A percentile compares a stretch with the other conserved stretches of the same genome.
Conservation (phyloP, 805 yeast genomes). For the Kuraishia floccosa region DNA sequence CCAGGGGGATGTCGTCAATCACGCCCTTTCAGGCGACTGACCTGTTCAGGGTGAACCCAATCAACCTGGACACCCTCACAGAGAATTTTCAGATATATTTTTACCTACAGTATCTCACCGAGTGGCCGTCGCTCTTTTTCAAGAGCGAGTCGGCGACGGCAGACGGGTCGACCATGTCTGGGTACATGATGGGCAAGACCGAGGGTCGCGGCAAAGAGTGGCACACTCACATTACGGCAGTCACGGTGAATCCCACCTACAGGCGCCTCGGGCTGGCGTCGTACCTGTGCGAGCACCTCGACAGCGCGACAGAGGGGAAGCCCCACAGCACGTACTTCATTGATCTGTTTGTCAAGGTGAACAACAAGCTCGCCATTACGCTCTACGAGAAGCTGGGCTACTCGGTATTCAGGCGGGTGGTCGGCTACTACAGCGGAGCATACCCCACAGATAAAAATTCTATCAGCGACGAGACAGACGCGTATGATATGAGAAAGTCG, state of each 20-base stretch:
- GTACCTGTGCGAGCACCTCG: conserved; percentile 61
- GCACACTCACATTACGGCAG: conserved; percentile 97
- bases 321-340: conserved; percentile 77
- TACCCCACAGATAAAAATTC: conserved; percentile 34
- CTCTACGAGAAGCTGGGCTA: conserved; percentile 85
- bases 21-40: conserved; percentile 85
- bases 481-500: conserved; percentile 75
- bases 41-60: conserved; percentile 56
- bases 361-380: conserved; percentile 67
- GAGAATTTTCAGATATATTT: conserved; percentile 84
- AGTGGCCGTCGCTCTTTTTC: conserved; percentile 88
- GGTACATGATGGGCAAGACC: conserved; percentile 92
- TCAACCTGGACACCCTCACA: conserved; percentile 82
- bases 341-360: conserved; percentile 86
- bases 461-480: conserved; percentile 64
- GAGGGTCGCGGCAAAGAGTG: conserved; percentile 81
- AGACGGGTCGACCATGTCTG: conserved; percentile 27
- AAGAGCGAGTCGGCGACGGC: conserved; percentile 30
- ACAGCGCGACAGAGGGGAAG: conserved; percentile 58
- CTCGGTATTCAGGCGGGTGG: conserved; percentile 73
- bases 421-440: conserved; percentile 68
- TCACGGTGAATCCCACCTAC: conserved; percentile 75
- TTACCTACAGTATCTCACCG: conserved; percentile 69
- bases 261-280: conserved; percentile 83
- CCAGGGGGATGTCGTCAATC: conserved; percentile 65